phyloP scores from a whole-genome alignment of 164 flowering plant species.

The Nymphaea thermarum region DNA sequence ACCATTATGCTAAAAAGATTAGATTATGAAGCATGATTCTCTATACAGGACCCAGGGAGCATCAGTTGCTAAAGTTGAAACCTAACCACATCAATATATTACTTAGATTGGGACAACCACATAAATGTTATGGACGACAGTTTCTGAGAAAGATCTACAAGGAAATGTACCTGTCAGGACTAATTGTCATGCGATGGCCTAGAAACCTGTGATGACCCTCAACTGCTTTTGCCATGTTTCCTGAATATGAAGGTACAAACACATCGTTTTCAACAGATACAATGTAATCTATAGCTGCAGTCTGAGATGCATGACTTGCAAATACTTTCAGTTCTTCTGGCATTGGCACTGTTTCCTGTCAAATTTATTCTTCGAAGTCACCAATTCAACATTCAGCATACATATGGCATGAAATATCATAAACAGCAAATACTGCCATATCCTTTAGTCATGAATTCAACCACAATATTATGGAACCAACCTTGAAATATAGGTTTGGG shows the following conservation, averaged over 20 bases:
- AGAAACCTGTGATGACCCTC: slow-evolving; percentile 93
- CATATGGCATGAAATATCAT: background rate
- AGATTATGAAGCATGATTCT: too few relatives aligned
- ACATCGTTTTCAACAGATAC: slow-evolving; percentile 84
- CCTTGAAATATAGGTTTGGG: slow-evolving; percentile 86
- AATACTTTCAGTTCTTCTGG: slow-evolving; percentile 49
- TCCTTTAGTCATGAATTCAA: too few relatives aligned
- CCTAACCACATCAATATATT: too few relatives aligned
- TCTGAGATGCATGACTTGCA: slow-evolving; percentile 74
- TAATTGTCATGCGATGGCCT: slow-evolving; percentile 76
- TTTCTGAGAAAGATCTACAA: too few relatives aligned
- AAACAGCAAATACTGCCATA: background rate
- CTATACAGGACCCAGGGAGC: too few relatives aligned
- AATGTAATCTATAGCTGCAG: slow-evolving; percentile 89
- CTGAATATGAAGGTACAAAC: slow-evolving; percentile 78
- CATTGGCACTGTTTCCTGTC: slow-evolving; percentile 73
- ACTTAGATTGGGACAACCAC: too few relatives aligned
- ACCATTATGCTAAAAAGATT: too few relatives aligned
- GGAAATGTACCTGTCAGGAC: slow-evolving; percentile 69
- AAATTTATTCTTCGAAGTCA: too few relatives aligned
- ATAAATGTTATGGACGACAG: too few relatives aligned
- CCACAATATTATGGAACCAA: too few relatives aligned
- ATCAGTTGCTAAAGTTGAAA: too few relatives aligned
- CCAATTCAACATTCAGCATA: too few relatives aligned
- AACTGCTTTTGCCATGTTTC: slow-evolving; percentile 98